phyloP scores from a whole-genome alignment of 2,329 filamentous ascomycete genomes.

The Podosphaera fusca region DNA sequence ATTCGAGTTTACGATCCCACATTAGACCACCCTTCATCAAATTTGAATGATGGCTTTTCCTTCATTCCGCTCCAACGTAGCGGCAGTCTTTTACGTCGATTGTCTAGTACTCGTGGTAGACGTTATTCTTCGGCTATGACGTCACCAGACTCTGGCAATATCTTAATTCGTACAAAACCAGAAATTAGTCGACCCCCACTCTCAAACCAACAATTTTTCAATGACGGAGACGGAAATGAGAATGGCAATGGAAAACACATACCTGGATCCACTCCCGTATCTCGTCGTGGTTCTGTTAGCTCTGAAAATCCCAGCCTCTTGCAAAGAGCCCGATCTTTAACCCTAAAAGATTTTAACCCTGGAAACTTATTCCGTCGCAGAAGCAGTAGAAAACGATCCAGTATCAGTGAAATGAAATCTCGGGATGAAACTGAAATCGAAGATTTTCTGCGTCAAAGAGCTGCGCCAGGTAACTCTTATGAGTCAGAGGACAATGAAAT shows the following conservation, averaged over 20 bases:
- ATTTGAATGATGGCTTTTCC: conserved; percentile 21
- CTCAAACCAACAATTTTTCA: conserved; percentile 7
- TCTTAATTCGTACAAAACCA: background rate
- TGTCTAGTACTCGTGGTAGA: conserved; percentile 15
- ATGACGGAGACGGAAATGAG: background rate
- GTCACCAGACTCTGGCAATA: background rate
- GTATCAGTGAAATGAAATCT: conserved; percentile 31
- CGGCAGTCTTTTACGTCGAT: conserved; percentile 14
- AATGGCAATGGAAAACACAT: background rate
- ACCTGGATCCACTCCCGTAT: background rate
- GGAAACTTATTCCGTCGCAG: conserved; percentile 23
- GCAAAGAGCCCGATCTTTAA: conserved; percentile 37
- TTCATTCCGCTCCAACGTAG: conserved; percentile 14
- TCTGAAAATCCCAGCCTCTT: conserved; percentile 20
- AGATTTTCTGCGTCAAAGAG: background rate
- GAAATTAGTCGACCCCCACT: conserved; percentile 8
- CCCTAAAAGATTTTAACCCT: conserved; percentile 18
- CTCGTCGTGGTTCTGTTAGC: conserved; percentile 18
- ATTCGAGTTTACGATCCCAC: conserved; percentile 59
- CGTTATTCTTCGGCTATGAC: conserved; percentile 10
- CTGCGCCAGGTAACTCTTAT: background rate
- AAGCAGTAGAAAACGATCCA: conserved; percentile 20
- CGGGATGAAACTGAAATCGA: conserved; percentile 16
- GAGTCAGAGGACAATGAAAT: background rate
- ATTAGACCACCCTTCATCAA: conserved; percentile 34